Base-by-base conservation (phyloP, 305 asterid genomes). In the Plantago rigida region DNA sequence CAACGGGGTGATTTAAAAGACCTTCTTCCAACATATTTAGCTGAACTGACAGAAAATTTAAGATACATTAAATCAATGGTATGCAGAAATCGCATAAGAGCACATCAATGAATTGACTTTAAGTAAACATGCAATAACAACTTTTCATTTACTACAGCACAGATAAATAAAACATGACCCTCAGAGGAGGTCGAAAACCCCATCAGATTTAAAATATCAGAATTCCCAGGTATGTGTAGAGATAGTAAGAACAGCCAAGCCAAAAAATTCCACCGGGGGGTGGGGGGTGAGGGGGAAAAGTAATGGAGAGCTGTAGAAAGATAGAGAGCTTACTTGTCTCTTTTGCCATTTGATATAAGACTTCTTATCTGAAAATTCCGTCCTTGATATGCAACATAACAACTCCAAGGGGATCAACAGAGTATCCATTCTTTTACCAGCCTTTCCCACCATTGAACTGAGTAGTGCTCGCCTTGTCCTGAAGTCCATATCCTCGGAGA, bases 1-100 rank as follows among this genome's bases (percentile, higher is more conserved):
- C 89, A 62, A 78, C 94, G 48, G 99, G 95, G 73, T 84, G 82
- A 78, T 89, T 89, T 41, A 87, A 73, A 71, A 92, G 99, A 68
- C 99, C 97, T 78, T 89, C 97, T 81, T 92, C 99, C 89, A 92
- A 78, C 84, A 89, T 78, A 79, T 89, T 89, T 80, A 92, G 81
- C 99, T 92, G 99, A 82, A 79, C 88, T 82, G 87, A 86, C 97
- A 84, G 81, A 78, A 83, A 81, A 80, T 44, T 29, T 69, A 67
- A 53, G 68, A 50, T 71, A 56, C 51, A 19, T 69, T 72, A 55
- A 48, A 67, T 22, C 59, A 56, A 55, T 22, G 51, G 55, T 19
- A 58, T 26, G 49, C 39, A 55, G 68, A 39, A 63, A 46, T 42
- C 42, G 60, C 5, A 52, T 51, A 58, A 65, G 67, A 53, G 67